Percentiles rank a stretch among this genome's conserved stretches.
phyloP scores from a whole-genome alignment of 1,284 basidiomycete species.

The Ganoderma lingzhi region DNA sequence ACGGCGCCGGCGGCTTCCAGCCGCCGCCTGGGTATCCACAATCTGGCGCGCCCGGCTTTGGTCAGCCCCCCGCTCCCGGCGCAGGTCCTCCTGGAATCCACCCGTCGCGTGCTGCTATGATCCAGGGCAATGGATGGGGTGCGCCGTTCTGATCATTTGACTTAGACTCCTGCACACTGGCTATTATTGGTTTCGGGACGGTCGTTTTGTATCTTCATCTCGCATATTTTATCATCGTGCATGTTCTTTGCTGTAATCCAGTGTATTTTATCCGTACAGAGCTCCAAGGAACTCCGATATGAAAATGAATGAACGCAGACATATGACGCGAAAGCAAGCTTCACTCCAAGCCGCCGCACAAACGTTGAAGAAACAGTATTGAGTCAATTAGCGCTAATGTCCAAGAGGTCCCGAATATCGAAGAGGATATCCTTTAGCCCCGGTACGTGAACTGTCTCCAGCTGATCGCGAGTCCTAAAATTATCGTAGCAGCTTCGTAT shows the following conservation, averaged over 20 bases:
- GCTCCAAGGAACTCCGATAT: not conserved
- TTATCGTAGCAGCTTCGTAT: constrained; percentile 34
- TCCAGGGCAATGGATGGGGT: constrained; percentile 48
- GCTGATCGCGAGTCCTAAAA: constrained; percentile 33
- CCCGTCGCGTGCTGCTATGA: constrained; percentile 67
- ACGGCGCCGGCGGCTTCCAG: constrained; percentile 63
- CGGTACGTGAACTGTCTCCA: constrained; percentile 27
- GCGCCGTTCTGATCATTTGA: constrained; percentile 22
- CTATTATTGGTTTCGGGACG: constrained; percentile 13
- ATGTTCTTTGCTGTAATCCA: constrained; percentile 32
- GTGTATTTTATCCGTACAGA: constrained; percentile 19
- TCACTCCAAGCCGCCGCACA: too few relatives aligned
- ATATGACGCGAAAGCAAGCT: too few relatives aligned
- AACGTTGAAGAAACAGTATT: too few relatives aligned
- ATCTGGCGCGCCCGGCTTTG: constrained; percentile 50
- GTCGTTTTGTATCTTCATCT: constrained; percentile 24
- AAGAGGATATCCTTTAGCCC: constrained; percentile 24
- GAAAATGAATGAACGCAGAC: not conserved
- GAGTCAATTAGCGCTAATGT: not conserved
- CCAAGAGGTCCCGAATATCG: constrained; percentile 12
- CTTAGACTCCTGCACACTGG: constrained; percentile 14
- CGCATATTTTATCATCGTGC: constrained; percentile 28
- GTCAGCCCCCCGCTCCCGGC: constrained; percentile 48
- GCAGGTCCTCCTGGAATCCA: constrained; percentile 64
- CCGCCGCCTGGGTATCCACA: constrained; percentile 61